Base-by-base conservation (phyloP, 2,329 filamentous ascomycete species). In the Aspergillus vadensis region DNA sequence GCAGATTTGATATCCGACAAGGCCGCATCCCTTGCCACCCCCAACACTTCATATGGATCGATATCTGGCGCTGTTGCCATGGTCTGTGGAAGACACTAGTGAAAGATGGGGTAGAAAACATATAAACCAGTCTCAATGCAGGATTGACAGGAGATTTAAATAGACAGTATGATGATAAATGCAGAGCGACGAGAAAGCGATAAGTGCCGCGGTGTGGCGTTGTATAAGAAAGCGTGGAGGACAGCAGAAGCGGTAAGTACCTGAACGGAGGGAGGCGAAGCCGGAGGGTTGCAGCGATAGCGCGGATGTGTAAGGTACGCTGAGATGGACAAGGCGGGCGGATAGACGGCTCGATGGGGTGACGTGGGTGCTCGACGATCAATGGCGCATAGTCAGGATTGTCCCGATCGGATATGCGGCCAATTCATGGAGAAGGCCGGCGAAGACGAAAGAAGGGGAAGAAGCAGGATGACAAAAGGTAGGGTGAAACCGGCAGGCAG, bases 21-120 rank as follows among this genome's bases (percentile, higher is more conserved):
- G 62, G 90, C 86, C 51, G 91, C 91, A 76, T 89, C 86, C 72
- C 86, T 89, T 63, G 87, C 74, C 59, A 97, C 85, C 56, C 91
- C 91, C 53, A 97, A 83, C 57, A 86, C 82, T 71, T 83, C 85
- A 81, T 96, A 97, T 52, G 92, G 94, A 79, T 98, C 91, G 63
- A 86, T 71, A 63, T 75, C 71, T 55, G 70, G 71, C 51, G 63
- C 49, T 30, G 68, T 68, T 44, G 63, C 67, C 67, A 74, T 73
- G 61, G 59, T 70, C 48, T 57, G 56, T 52, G 23, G 44, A 39
- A 52, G 61, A 64, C 49, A 55, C 60, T 58, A 23, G 48, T 53
- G 25, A 36, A 54, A 32, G 56, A 44, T 23, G 32, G 32, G 32
- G 51, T 53, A 43, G 50, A 36, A 56, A 56, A 64, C 65, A 70